Conservation (phyloP, 352 stramenopile genomes). For the Phytophthora podocarpi region DNA sequence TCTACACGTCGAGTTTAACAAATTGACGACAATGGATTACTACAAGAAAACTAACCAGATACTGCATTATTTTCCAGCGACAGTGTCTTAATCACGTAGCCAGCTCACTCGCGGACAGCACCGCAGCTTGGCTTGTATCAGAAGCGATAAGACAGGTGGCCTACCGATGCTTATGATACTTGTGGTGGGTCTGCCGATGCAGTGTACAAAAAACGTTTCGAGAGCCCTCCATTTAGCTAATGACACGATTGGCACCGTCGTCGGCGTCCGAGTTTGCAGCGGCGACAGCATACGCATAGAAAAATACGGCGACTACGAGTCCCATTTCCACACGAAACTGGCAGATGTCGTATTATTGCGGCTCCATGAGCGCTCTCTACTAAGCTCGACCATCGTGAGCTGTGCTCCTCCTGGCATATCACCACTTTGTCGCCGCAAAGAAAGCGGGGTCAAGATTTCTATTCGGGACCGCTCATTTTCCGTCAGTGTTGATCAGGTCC, state of each 20-base stretch:
- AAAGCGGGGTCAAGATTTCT: not conserved
- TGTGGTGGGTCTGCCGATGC: not conserved
- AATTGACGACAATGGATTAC: not conserved
- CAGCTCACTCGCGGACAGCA: not conserved
- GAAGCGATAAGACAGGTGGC: not conserved
- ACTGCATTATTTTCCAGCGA: slow-evolving; percentile 7
- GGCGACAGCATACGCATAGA: not conserved
- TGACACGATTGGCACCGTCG: not conserved
- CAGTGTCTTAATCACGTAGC: not conserved
- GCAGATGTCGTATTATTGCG: not conserved
- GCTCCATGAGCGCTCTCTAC: not conserved
- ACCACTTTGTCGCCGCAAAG: not conserved
- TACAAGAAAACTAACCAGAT: not conserved
- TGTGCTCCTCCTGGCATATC: not conserved
- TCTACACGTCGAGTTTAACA: slow-evolving; percentile 4
- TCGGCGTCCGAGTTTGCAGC: not conserved
- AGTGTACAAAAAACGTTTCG: slow-evolving; percentile 9
- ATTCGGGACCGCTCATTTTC: slow-evolving; percentile 1
- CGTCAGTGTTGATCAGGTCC: not conserved
- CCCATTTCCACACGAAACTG: not conserved
- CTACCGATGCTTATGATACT: not conserved
- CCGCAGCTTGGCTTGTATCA: not conserved
- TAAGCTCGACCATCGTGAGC: not conserved
- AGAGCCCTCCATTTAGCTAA: slow-evolving; percentile 1
- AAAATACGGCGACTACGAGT: not conserved